Evolutionary conservation across 108 stramenopile species (phyloP), one percentile per base, ranked within the genome.

Genomic region (Chaetoceros muelleri): DNA sequence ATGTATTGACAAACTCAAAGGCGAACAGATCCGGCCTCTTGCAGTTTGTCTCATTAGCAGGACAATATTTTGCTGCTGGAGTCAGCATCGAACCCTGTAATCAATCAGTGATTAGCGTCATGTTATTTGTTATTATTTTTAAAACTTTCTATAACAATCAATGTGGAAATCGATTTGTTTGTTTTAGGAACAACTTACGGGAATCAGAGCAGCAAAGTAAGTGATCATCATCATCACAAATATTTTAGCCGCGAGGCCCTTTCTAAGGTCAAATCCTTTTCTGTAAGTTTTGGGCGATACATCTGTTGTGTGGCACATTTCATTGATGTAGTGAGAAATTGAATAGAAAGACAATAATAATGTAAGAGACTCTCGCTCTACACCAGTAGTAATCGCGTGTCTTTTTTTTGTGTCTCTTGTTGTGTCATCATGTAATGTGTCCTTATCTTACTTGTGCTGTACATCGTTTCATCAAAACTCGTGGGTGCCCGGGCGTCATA

Each of bases 1-100:
- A 2, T 2, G 70, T 58, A 48, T 61, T 64, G 1, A 62, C 59
- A 24, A 72, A 13, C 53, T 79, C 69, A 63, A 79, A 79, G 8
- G 78, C 73, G 46, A 68, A 62, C 20, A 79, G 30, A 52, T 79
- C 78, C 13, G 52, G 24, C 52, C 78, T 56, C 26, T 46, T 55
- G 58, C 76, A 78, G 30, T 17, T 5, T 24, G 20, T 21, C 19
- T 24, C 31, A 20, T 21, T 2, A n/a, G 44, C 29, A 10, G 20
- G 34, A 31, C 62, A 63, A 20, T 27, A 55, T 24, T 63, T 52
- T 3, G 62, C 53, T n/a, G 40, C 31, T 10, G 62, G 53, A 7
- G 5, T 10, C 24, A 29, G 13, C 5, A 10, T 10, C 13, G 34
- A 40, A 5, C 34, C 34, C 34, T 40, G 5, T 40, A 13, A 10